phyloP scores from a whole-genome alignment of 371 early-diverging fungal species.

The Mucor circinelloides region DNA sequence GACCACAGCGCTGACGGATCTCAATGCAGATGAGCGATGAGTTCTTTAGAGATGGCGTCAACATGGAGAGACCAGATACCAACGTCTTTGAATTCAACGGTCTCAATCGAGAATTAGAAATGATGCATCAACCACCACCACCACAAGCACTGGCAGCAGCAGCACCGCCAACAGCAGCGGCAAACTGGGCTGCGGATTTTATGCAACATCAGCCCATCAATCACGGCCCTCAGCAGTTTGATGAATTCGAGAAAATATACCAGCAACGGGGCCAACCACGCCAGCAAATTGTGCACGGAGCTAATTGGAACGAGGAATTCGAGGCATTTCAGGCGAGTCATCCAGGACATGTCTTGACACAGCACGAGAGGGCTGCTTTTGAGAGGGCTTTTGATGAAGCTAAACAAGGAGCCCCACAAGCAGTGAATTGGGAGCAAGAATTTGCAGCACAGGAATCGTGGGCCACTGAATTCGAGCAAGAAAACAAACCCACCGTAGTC shows the following conservation, averaged over 20 bases:
- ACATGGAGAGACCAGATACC: conserved; percentile 35
- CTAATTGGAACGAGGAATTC: conserved; percentile 53
- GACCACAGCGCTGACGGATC: neutral
- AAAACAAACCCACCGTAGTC: conserved; percentile 10
- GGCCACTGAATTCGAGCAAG: conserved; percentile 56
- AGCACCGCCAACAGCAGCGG: neutral
- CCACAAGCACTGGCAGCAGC: conserved; percentile 21
- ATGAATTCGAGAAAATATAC: conserved; percentile 70
- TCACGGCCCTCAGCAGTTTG: conserved; percentile 60
- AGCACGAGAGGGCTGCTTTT: conserved; percentile 52
- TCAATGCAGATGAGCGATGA: conserved; percentile 35
- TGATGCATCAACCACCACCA: conserved; percentile 32
- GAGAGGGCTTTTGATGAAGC: conserved; percentile 80
- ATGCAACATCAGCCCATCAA: conserved; percentile 50
- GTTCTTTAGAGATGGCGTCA: conserved; percentile 42
- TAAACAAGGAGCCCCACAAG: conserved; percentile 10
- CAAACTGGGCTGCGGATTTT: conserved; percentile 75
- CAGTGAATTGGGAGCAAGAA: conserved; percentile 55
- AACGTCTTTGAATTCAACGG: conserved; percentile 58
- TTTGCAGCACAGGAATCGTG: conserved; percentile 56
- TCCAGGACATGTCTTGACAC: conserved; percentile 7
- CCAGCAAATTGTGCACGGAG: conserved; percentile 13
- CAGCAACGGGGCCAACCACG: conserved; percentile 27
- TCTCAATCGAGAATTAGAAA: conserved; percentile 59
- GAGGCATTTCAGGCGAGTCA: conserved; percentile 26